phyloP scores from a whole-genome alignment of 352 stramenopile genomes.

The Phytophthora hibernalis region DNA sequence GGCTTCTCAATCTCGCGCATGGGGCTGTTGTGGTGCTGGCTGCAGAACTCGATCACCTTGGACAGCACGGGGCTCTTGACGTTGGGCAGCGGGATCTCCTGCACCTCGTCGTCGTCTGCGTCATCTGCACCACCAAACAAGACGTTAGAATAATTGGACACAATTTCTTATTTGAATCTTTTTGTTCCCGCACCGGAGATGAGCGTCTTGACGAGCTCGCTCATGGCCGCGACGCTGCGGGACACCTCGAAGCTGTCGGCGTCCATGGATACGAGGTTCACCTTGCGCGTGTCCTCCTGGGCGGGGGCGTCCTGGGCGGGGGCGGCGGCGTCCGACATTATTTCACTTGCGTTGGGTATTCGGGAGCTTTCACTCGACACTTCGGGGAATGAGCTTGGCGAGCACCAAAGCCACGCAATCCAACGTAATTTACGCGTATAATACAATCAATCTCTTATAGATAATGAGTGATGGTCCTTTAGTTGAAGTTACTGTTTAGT shows the following conservation, averaged over 20 bases:
- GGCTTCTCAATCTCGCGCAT: conserved; percentile 99
- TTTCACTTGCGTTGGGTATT: conserved; percentile 31
- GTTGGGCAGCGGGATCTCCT: conserved; percentile 98
- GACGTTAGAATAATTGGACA: neutral
- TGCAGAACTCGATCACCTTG: conserved; percentile 98
- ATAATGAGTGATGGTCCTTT: conserved; percentile 17
- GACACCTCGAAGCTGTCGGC: conserved; percentile 97
- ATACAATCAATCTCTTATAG: neutral
- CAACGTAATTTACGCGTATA: neutral
- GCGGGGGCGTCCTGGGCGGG: conserved; percentile 51
- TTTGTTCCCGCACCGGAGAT: conserved; percentile 84
- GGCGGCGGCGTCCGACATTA: conserved; percentile 66
- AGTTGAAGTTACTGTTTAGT: conserved; percentile 16
- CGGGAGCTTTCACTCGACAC: conserved; percentile 18
- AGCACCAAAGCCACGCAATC: conserved; percentile 16
- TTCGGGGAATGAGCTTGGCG: conserved; percentile 11
- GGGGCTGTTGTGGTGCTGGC: conserved; percentile 95
- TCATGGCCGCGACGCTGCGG: conserved; percentile 95
- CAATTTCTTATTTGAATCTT: neutral
- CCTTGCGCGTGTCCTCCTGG: conserved; percentile 79
- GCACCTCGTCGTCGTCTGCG: conserved; percentile 94
- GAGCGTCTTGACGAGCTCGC: conserved; percentile 98
- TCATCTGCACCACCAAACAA: conserved; percentile 72
- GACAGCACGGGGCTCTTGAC: conserved; percentile 97
- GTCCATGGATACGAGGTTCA: conserved; percentile 94